Conservation (phyloP, 139 green algal species). For the Ettlia oleoabundans region DNA sequence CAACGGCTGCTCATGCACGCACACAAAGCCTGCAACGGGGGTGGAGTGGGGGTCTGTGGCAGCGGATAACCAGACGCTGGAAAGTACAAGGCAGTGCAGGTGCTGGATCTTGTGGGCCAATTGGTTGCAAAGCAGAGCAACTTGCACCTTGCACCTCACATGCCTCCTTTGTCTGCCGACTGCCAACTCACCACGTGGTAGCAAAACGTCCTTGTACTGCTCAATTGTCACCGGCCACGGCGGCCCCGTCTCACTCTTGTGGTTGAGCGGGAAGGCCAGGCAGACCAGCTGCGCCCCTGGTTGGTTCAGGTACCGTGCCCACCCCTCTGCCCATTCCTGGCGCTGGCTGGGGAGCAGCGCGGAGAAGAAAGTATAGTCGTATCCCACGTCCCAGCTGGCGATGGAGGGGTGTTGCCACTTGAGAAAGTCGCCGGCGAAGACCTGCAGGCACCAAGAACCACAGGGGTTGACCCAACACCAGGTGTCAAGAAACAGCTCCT, state of each 20-base stretch:
- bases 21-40: constrained; percentile 53
- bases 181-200: constrained; percentile 15
- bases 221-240: constrained; percentile 65
- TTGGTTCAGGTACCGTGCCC: constrained; percentile 48
- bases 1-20: constrained; percentile 39
- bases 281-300: constrained; percentile 61
- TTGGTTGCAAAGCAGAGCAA: too few species aligned
- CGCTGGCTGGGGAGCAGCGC: constrained; percentile 67
- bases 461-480: not conserved
- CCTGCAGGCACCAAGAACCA: not conserved
- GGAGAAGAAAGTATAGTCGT: constrained; percentile 78
- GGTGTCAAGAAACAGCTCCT: too few species aligned
- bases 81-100: too few species aligned
- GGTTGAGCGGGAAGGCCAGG: constrained; percentile 69
- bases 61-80: not conserved
- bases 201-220: constrained; percentile 60
- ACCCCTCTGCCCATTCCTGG: constrained; percentile 57
- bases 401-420: not conserved
- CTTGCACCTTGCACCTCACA: too few species aligned
- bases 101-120: too few species aligned
- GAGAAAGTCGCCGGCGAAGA: constrained; percentile 59
- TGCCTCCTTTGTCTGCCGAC: too few species aligned
- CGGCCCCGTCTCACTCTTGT: constrained; percentile 32
- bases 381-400: constrained; percentile 58
- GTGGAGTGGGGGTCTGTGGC: not conserved